Base-by-base conservation (phyloP, 306 rosid genomes). In the Vigna radiata region DNA sequence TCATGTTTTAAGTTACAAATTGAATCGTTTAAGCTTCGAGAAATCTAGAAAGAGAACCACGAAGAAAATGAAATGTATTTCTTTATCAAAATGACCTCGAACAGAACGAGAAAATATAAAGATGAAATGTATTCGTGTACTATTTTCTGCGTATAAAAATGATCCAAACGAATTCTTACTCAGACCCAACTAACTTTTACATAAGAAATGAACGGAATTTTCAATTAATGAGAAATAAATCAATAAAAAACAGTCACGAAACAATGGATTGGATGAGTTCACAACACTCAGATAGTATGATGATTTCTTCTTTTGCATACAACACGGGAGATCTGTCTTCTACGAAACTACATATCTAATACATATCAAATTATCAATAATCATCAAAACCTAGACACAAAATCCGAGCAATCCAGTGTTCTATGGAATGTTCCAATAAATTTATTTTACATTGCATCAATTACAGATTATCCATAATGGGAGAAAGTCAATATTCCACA, bases 401-500 rank as follows among this genome's bases (percentile, higher is more conserved):
- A 68, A 56, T 44, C 62, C 19, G 2, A 16, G 65, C 41, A 71
- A 59, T 61, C 55, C 64, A 53, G 11, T 23, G 14, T 23, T 18
- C 50, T 39, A 68, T 17, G 9, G 19, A 5, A 63, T 7, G 44
- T 37, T 70, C 27, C 14, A 23, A 53, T 25, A 8, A 33, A 75
- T 39, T 39, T 37, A 41, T 58, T 50, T 68, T 72, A 81, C 67
- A 61, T 43, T 67, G 64, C 11, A 43, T 43, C 47, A 43, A 43
- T 2, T 43, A 3, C 47, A 1, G 14, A 43, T 9, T 10, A 11
- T 43, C 4, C 13, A 10, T 2, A 43, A 41, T 43, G 14, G 13
- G 4, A 2, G 47, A 43, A 41, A 43, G 47, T 11, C 14, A 8
- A 39, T 2, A 8, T 2, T 9, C 47, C 13, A 43, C 47, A 43